These are phyloP conservation scores for Diaporthe caulivora DNA, from an alignment of 2,329 filamentous ascomycete genomes.

Conservation along the genomic window DNA sequence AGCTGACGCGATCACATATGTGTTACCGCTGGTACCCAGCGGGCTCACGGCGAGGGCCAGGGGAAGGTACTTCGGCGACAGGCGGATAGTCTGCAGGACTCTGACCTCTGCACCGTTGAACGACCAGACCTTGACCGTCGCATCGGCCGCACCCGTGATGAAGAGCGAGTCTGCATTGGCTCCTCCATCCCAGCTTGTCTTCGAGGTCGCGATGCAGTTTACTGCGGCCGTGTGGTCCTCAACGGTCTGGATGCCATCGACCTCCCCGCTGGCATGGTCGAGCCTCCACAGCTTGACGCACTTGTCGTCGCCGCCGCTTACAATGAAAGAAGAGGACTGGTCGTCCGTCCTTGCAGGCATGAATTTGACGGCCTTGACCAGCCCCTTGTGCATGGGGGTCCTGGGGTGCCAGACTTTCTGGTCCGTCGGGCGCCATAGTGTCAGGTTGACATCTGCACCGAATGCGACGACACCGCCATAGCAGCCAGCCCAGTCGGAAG, in stretches of 20 bases:
- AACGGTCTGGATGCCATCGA: constrained; percentile 62
- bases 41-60: constrained; percentile 77
- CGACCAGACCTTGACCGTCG: constrained; percentile 78
- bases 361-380: constrained; percentile 88
- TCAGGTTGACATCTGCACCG: constrained; percentile 89
- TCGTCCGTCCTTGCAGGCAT: constrained; percentile 65
- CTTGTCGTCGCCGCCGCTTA: constrained; percentile 87
- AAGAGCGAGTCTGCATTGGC: constrained; percentile 59
- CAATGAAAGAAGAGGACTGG: constrained; percentile 65
- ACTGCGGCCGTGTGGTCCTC: constrained; percentile 80
- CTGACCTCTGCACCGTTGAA: constrained; percentile 62
- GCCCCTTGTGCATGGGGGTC: constrained; percentile 76
- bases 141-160: constrained; percentile 85
- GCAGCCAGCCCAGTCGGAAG: constrained; percentile 84
- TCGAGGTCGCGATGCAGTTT: constrained; percentile 72
- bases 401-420: constrained; percentile 22
- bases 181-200: constrained; percentile 40
- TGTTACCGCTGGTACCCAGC: constrained; percentile 63
- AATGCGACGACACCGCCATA: constrained; percentile 80
- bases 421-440: constrained; percentile 79
- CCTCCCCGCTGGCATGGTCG: constrained; percentile 49
- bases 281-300: constrained; percentile 78
- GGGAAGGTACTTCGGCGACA: constrained; percentile 85
- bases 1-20: constrained; percentile 80
- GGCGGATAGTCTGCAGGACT: constrained; percentile 78